A percentile compares a stretch with the other conserved stretches of the same genome.
Evolutionary conservation across 192 early-diverging fungal genomes (phyloP).

Genomic region (Coemansia sp.): DNA sequence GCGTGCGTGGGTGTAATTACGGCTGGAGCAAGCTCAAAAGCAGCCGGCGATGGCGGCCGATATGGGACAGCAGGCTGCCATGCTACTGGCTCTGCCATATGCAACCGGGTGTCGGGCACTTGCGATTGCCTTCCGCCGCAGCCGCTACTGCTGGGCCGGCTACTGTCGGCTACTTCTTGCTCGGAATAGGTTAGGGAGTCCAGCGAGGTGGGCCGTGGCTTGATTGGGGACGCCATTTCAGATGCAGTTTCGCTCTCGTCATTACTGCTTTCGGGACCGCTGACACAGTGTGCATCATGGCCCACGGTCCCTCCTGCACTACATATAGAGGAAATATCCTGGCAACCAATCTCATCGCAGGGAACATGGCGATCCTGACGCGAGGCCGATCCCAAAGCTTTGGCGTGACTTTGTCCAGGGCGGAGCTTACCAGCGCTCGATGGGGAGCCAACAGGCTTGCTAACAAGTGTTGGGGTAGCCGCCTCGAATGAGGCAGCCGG

Average conservation of each 20-base stretch:
- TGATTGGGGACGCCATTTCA: slow-evolving; percentile 9
- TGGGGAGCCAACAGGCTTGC: neutral
- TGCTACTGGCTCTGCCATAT: neutral
- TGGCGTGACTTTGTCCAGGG: slow-evolving; percentile 8
- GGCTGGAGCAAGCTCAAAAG: neutral
- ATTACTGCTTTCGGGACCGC: slow-evolving; percentile 13
- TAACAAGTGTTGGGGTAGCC: neutral
- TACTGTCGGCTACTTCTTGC: slow-evolving; percentile 29
- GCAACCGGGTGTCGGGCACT: neutral
- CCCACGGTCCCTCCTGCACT: slow-evolving; percentile 7
- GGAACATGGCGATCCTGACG: slow-evolving; percentile 7
- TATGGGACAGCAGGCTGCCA: neutral
- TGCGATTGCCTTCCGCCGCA: neutral
- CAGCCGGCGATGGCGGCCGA: neutral
- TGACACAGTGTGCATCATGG: neutral
- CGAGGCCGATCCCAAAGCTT: slow-evolving; percentile 8
- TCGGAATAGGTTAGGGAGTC: slow-evolving; percentile 36
- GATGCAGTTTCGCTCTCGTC: slow-evolving; percentile 1
- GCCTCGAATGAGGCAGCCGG: neutral
- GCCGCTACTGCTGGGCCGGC: slow-evolving; percentile 27
- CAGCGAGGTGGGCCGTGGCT: slow-evolving; percentile 26
- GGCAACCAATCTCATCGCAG: slow-evolving; percentile 1
- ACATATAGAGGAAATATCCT: neutral
- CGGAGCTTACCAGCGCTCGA: neutral
- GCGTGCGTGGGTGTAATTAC: neutral